Evolutionary conservation across 2,329 filamentous ascomycete genomes (phyloP), one percentile per base, ranked within the genome.

Genomic region (Didymella lethalis): DNA sequence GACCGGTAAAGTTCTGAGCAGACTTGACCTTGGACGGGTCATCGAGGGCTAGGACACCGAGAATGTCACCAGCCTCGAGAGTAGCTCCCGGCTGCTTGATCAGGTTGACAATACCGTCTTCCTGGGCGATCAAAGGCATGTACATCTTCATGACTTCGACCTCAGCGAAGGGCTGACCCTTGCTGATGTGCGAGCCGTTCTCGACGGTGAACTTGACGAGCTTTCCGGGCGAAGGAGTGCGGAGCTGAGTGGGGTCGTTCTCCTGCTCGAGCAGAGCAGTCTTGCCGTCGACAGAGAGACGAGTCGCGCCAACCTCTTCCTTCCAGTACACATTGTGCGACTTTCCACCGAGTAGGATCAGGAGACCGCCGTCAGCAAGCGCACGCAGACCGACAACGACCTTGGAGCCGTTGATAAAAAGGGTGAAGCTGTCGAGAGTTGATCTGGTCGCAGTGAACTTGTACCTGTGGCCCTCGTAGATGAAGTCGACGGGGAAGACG

Each of bases 81-180:
- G 93, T 96, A n/a, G 95, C 91, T 77, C 95, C 95, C 63, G 95
- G 95, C 82, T 98, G 95, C 87, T 99, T 99, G 84, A 99, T 97
- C 72, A 99, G 87, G 82, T 97, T 95, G 56, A 99, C 94, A 54
- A 96, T 86, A 83, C 95, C 95, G 71, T 97, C 95, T 78, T 99
- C 95, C 75, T 93, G 90, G 2, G 95, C 91, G 62, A 99, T 86
- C 54, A 99, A 85, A 73, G 95, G 95, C 95, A 99, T 99, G 86
- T 98, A 98, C 95, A 99, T 99, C 86, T 99, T 99, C 95, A 99
- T 99, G 80, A 99, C 95, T 81, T 99, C 95, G 40, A 99, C 94
- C 79, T 99, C 95, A 55, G 95, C 95, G 74, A 93, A 99, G 32
- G 94, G 84, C 79, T 98, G 91, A 57, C 94, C 94, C 69, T 96